Evolutionary conservation across 1,139 yeast species (phyloP), one percentile per base, ranked within the genome.

Genomic region (Geotrichum phurueaensis): DNA sequence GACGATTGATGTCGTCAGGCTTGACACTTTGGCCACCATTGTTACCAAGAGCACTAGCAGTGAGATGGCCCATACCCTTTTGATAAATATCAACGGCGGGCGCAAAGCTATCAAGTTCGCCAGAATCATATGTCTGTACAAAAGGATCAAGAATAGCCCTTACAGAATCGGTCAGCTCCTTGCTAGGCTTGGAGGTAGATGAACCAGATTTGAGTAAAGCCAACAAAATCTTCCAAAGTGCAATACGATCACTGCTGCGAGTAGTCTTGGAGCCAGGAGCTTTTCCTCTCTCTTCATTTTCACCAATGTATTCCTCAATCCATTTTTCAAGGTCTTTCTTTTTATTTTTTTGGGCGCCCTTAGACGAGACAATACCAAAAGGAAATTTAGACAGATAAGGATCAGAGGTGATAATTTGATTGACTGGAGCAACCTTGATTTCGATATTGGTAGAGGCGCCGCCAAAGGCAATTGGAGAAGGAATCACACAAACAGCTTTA

Each of bases 321-420:
- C 92, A 87, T 61, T 82, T 82, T 63, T 83, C 86, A 22, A 86
- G 69, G 33, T 86, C 91, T 69, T 84, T 85, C 73, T 78, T 81
- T 70, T 83, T 85, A 23, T 82, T 73, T 68, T 82, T 85, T 23
- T 68, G 62, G n/a, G 77, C 70, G 1, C 71, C 69, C 62, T 73
- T 71, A 6, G 70, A 64, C 22, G 68, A 66, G 15, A 76, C 71
- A 59, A 87, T 75, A 0, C 92, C 92, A 0, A 89, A 89, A 0
- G 94, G 92, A 71, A 86, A 71, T 51, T 79, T 67, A 1, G 71
- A 57, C 15, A 59, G 53, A 13, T 74, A 75, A 15, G 66, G 65
- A 39, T 73, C 72, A n/a, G 51, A n/a, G 1, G 27, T 47, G 13
- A 71, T 65, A 15, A 81, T 65, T 1, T 70, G 68, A 20, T 71